Evolutionary conservation across 768 basidiomycete species (phyloP), one percentile per base, ranked within the genome.

Genomic region (Boletus rubescentipes): DNA sequence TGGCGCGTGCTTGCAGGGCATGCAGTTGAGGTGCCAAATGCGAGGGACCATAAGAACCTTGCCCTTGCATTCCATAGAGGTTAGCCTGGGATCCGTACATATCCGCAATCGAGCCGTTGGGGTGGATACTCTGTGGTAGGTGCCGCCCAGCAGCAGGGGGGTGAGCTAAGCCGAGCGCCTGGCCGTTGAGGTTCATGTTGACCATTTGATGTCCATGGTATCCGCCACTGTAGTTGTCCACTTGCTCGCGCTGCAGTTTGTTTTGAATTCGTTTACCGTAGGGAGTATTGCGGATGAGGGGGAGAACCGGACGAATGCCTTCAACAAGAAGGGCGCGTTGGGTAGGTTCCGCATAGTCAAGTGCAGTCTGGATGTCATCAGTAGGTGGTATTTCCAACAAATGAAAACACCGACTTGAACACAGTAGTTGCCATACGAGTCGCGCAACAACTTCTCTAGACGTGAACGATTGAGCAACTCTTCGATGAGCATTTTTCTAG

Each of bases 221-320:
- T 51, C 79, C 78, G 36, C 71, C 67, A 43, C 79, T 78, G 56
- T 78, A 86, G 51, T 75, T 79, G 61, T 90, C 89, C 73, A 89
- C 80, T 63, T 92, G 90, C 74, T 96, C 94, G 53, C 96, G 91
- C 73, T 97, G 95, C 49, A 98, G 77, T 75, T 98, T 98, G 78
- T 94, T 95, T 73, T 98, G 96, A 66, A 99, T 99, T 40, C 97
- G 87, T 78, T 99, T 99, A 62, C 97, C 97, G 64, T 99, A 99
- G 8, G 97, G 97, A 10, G 97, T 99, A 75, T 99, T 99, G 66
- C 97, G 90, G 67, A 99, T 99, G 64, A 98, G 81, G 3, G 97
- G 97, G 23, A 99, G 81, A 56, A 98, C 93, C n/a, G 97, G 97
- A 46, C 97, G 89, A 69, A 99, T 99, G 61, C 92, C 93, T 67